phyloP scores from a whole-genome alignment of 2,329 filamentous ascomycete species.

The Cryphonectria nitschkei region DNA sequence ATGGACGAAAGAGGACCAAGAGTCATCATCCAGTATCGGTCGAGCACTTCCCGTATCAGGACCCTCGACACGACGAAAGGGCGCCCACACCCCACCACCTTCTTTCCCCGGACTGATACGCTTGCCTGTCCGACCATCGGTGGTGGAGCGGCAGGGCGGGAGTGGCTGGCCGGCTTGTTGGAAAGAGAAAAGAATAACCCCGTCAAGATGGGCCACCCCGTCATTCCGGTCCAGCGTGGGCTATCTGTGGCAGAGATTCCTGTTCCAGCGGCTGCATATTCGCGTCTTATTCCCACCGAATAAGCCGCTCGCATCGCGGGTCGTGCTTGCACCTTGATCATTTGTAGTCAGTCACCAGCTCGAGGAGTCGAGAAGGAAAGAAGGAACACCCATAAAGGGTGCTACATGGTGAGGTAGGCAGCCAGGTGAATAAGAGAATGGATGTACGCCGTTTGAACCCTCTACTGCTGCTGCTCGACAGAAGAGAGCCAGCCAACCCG shows the following conservation, averaged over 20 bases:
- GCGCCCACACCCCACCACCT: background rate
- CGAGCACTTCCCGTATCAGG: background rate
- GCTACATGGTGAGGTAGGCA: background rate
- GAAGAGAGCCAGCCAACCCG: background rate
- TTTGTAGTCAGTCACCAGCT: background rate
- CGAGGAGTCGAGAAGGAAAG: background rate
- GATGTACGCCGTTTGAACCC: background rate
- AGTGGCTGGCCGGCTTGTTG: slow-evolving; percentile 13
- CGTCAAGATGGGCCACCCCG: background rate
- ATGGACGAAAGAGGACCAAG: background rate
- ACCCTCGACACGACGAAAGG: slow-evolving; percentile 5
- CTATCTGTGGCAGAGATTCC: background rate
- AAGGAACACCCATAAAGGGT: background rate
- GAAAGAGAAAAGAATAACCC: background rate
- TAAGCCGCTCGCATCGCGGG: background rate
- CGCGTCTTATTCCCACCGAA: slow-evolving; percentile 13
- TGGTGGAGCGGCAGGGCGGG: slow-evolving; percentile 2
- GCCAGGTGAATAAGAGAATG: background rate
- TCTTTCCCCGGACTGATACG: slow-evolving; percentile 6
- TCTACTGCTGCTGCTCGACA: background rate
- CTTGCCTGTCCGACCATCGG: slow-evolving; percentile 23
- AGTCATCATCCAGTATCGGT: slow-evolving; percentile 12
- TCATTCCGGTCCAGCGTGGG: background rate
- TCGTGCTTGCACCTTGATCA: background rate
- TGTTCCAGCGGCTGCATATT: background rate